These are phyloP conservation scores for Multifurca ochricompacta DNA, from an alignment of 768 basidiomycete genomes.

Conservation along the genomic window DNA sequence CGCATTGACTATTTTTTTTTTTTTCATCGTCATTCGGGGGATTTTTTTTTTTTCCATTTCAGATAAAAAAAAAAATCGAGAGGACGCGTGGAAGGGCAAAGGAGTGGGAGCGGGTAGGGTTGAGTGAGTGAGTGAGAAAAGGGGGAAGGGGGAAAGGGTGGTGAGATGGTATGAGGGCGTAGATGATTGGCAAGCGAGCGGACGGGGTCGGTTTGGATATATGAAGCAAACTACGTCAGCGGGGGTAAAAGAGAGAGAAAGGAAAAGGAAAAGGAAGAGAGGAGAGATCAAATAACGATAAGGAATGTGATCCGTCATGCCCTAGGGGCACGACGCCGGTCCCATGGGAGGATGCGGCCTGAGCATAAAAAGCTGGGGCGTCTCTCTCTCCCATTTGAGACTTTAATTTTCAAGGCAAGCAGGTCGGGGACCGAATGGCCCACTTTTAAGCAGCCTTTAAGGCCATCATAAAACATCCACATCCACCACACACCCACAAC, in stretches of 20 bases:
- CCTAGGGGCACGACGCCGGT: constrained; percentile 1
- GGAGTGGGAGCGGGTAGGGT: constrained; percentile 19
- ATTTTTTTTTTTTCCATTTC: neutral
- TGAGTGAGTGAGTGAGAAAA: too few relatives aligned
- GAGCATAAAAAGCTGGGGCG: constrained; percentile 2
- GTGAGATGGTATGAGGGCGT: too few relatives aligned
- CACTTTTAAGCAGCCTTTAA: too few relatives aligned
- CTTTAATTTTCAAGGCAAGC: too few relatives aligned
- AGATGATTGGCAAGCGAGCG: too few relatives aligned
- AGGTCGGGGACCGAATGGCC: too few relatives aligned
- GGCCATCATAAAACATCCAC: neutral
- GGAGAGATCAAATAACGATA: constrained; percentile 3
- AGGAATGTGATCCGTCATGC: neutral
- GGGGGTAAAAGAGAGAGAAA: neutral
- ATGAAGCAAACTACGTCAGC: constrained; percentile 1
- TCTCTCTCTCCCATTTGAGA: neutral
- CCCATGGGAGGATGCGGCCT: constrained; percentile 2
- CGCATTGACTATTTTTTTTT: constrained; percentile 16
- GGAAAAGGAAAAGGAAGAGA: constrained; percentile 7
- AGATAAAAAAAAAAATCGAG: too few relatives aligned
- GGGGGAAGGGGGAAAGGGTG: too few relatives aligned
- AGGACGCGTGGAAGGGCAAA: constrained; percentile 1
- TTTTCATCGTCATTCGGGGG: neutral
- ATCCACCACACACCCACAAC: too few relatives aligned
- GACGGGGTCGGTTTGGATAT: too few relatives aligned